Conservation (phyloP, 2,329 filamentous ascomycete genomes). For the Plenodomus tracheiphilus region DNA sequence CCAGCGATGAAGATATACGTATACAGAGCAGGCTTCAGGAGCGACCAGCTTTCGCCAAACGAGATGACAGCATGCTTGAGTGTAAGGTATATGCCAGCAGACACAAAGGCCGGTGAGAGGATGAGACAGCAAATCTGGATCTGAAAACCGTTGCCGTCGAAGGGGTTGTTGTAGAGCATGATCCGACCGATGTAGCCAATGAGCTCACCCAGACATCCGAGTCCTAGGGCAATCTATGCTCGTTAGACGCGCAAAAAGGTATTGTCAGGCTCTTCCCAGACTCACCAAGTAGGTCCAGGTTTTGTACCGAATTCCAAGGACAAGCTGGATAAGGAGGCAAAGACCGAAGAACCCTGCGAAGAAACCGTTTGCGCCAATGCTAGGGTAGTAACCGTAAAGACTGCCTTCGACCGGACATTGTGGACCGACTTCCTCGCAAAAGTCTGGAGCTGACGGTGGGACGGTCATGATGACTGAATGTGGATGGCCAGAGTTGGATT, state of each 20-base stretch:
- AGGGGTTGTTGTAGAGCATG: constrained; percentile 58
- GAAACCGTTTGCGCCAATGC: constrained; percentile 55
- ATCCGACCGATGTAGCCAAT: constrained; percentile 61
- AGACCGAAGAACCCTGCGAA: constrained; percentile 57
- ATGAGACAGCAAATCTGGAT: constrained; percentile 62
- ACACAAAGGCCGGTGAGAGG: constrained; percentile 60
- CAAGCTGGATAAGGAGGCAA: constrained; percentile 53
- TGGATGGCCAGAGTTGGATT: too few relatives aligned
- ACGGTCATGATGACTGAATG: constrained; percentile 16
- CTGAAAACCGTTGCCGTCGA: constrained; percentile 51
- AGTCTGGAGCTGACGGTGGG: constrained; percentile 20
- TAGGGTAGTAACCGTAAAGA: constrained; percentile 59
- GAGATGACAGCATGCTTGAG: constrained; percentile 61
- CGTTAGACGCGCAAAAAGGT: constrained; percentile 3
- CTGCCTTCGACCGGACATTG: constrained; percentile 52
- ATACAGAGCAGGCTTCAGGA: constrained; percentile 48
- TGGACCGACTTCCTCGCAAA: constrained; percentile 20
- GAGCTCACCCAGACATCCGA: constrained; percentile 56
- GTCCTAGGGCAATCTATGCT: constrained; percentile 47
- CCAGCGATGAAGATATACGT: constrained; percentile 64
- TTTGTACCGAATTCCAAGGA: constrained; percentile 54
- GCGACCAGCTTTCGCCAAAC: constrained; percentile 50
- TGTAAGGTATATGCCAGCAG: constrained; percentile 60
- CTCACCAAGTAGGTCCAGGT: constrained; percentile 59
- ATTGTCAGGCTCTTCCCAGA: neutral